Conservation (phyloP, 1,139 yeast species). For the Pichia kudriavzevii region DNA sequence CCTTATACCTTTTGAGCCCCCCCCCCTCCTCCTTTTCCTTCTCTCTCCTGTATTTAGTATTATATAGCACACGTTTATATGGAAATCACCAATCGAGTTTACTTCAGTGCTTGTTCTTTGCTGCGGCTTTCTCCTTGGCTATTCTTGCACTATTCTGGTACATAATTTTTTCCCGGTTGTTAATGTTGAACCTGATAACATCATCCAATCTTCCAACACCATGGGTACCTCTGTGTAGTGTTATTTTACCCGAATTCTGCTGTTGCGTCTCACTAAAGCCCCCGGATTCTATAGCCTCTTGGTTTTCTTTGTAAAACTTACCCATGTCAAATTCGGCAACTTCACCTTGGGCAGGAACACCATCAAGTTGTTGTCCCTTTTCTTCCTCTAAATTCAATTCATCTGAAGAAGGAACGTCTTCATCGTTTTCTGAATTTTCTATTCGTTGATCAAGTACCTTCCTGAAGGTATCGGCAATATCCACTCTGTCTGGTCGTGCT, state of each 20-base stretch:
- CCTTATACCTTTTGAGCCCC: too few relatives aligned
- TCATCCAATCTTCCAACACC: constrained; percentile 25
- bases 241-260: constrained; percentile 15
- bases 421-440: constrained; percentile 1
- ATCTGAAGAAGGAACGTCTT: background rate
- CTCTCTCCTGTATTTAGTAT: too few relatives aligned
- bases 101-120: constrained; percentile 7
- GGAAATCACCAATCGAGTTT: background rate
- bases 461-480: background rate
- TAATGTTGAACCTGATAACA: constrained; percentile 25
- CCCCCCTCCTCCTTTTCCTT: too few relatives aligned
- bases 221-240: constrained; percentile 14
- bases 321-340: constrained; percentile 21
- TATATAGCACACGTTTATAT: background rate
- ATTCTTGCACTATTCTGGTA: constrained; percentile 13
- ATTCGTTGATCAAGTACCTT: background rate
- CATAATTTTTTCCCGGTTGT: constrained; percentile 20
- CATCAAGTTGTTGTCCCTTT: background rate
- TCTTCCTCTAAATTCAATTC: background rate
- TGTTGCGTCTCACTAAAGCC: constrained; percentile 21
- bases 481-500: background rate
- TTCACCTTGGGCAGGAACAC: constrained; percentile 6
- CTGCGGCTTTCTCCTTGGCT: constrained; percentile 11
- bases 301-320: constrained; percentile 23
- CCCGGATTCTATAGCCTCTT: constrained; percentile 20